phyloP scores from a whole-genome alignment of 2,329 filamentous ascomycete genomes.

The Scytalidium lignicola region DNA sequence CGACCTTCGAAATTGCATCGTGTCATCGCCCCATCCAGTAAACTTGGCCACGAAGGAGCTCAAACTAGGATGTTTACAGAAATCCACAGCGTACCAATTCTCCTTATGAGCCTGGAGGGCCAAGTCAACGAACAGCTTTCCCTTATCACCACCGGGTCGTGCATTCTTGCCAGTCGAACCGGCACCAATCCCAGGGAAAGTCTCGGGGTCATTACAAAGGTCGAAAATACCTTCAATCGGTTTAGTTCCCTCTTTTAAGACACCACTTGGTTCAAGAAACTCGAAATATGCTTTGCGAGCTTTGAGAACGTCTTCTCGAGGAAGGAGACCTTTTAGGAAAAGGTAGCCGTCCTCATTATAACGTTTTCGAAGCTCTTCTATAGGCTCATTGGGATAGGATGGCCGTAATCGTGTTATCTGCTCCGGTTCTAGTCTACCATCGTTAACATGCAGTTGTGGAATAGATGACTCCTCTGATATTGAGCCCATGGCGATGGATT shows the following conservation, averaged over 20 bases:
- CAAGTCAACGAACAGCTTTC: background rate
- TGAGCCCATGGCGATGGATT: background rate
- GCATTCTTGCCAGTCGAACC: slow-evolving; percentile 36
- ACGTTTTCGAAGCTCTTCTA: slow-evolving; percentile 33
- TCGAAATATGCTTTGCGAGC: slow-evolving; percentile 35
- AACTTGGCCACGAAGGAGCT: slow-evolving; percentile 20
- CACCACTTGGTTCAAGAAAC: slow-evolving; percentile 31
- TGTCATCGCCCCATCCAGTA: slow-evolving; percentile 47
- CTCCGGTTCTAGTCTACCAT: slow-evolving; percentile 13
- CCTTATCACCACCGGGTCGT: slow-evolving; percentile 34
- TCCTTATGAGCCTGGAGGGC: background rate
- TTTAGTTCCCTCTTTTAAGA: slow-evolving; percentile 47
- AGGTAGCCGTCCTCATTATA: slow-evolving; percentile 36
- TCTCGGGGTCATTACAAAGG: slow-evolving; percentile 27
- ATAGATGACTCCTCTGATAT: background rate
- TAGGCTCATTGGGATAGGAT: slow-evolving; percentile 29
- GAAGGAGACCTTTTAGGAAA: slow-evolving; percentile 36
- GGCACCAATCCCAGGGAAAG: slow-evolving; percentile 31
- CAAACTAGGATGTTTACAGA: background rate
- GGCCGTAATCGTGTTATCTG: slow-evolving; percentile 29
- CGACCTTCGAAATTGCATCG: slow-evolving; percentile 36
- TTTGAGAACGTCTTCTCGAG: slow-evolving; percentile 37
- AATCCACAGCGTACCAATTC: background rate
- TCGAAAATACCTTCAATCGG: slow-evolving; percentile 50
- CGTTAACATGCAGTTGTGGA: slow-evolving; percentile 14